Conservation (phyloP, 345 rosid species). For the Cardamine occulta region DNA sequence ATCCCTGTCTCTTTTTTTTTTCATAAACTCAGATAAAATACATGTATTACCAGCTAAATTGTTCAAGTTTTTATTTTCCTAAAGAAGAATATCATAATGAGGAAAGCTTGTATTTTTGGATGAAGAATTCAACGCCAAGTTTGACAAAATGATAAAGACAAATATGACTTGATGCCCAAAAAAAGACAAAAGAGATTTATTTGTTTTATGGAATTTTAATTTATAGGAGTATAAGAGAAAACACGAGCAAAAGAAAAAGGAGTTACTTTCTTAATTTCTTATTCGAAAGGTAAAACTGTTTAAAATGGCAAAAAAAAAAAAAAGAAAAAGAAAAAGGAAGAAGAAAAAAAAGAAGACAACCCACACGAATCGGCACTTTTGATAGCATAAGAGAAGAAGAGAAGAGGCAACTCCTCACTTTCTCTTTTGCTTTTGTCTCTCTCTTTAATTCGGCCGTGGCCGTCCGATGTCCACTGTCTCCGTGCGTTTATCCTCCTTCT, state of each 20-base stretch:
- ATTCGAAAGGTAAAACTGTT: constrained; percentile 43
- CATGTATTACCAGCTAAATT: not conserved
- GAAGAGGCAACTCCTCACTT: constrained; percentile 39
- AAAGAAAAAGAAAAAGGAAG: not conserved
- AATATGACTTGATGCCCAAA: constrained; percentile 32
- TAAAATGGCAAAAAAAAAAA: constrained; percentile 13
- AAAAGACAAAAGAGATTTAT: constrained; percentile 6
- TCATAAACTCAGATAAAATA: not conserved
- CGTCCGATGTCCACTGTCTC: constrained; percentile 34
- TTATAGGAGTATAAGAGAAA: constrained; percentile 8
- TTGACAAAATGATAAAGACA: constrained; percentile 44
- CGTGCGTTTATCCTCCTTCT: constrained; percentile 27
- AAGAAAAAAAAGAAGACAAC: constrained; percentile 38
- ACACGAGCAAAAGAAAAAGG: constrained; percentile 38
- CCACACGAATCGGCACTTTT: constrained; percentile 40
- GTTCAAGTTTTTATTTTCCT: not conserved
- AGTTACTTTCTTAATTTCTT: constrained; percentile 8
- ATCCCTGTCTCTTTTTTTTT: not conserved
- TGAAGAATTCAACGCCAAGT: constrained; percentile 25
- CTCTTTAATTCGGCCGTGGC: constrained; percentile 13
- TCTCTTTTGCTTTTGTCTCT: constrained; percentile 38
- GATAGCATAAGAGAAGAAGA: constrained; percentile 26
- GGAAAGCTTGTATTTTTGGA: constrained; percentile 28
- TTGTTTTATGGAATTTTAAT: not conserved
- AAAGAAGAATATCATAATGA: constrained; percentile 11